Percentiles rank a stretch among this genome's conserved stretches.
Conservation (phyloP, 495 filamentous ascomycete species). For the Friedmanniomyces endolithicus region DNA sequence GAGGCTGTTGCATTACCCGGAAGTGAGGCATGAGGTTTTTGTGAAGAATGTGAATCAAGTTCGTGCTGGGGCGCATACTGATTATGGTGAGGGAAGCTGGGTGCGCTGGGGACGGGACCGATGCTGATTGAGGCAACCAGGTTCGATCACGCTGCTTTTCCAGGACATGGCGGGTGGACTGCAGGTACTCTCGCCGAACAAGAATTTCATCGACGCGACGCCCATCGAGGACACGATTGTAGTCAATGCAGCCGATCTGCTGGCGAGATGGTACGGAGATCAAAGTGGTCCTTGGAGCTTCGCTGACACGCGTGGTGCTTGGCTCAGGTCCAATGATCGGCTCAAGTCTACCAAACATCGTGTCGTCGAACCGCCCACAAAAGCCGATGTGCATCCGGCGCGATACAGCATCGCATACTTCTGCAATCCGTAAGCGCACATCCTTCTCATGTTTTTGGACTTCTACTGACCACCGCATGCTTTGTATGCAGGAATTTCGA, state of each 20-base stretch:
- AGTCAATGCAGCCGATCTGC: constrained; percentile 80
- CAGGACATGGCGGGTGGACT: constrained; percentile 74
- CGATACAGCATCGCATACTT: constrained; percentile 67
- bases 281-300: background rate
- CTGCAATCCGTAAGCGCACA: constrained; percentile 59
- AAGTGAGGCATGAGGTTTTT: constrained; percentile 56
- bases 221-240: constrained; percentile 77
- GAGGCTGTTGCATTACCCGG: constrained; percentile 79
- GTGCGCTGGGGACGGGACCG: too few relatives aligned
- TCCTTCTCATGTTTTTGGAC: background rate
- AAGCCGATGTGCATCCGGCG: constrained; percentile 43
- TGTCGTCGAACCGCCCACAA: constrained; percentile 64
- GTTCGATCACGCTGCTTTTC: constrained; percentile 73
- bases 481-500: constrained; percentile 44
- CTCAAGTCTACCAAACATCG: constrained; percentile 83
- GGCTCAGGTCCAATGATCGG: constrained; percentile 47
- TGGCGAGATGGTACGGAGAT: constrained; percentile 61
- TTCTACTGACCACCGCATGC: background rate
- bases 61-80: constrained; percentile 72
- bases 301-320: background rate
- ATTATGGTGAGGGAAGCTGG: constrained; percentile 45
- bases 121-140: too few relatives aligned
- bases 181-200: constrained; percentile 67
- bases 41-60: constrained; percentile 51
- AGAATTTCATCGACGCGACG: constrained; percentile 68